Conservation (phyloP, 495 filamentous ascomycete species). For the Penicillium salamii region DNA sequence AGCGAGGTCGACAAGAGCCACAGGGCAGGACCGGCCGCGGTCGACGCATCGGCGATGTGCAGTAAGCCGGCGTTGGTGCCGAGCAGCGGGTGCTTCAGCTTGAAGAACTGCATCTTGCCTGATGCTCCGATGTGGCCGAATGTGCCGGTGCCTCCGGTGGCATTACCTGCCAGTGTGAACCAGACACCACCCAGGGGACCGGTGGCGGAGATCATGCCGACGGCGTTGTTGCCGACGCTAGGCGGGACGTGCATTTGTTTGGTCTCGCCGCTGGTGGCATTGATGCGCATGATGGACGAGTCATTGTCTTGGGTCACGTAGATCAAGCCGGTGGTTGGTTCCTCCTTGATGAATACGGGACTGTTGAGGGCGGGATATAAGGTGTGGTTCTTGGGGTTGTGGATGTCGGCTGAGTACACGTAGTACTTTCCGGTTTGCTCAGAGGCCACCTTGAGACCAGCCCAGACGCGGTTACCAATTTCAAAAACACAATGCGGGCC, state of each 20-base stretch:
- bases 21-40: conserved; percentile 14
- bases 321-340: conserved; percentile 19
- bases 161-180: conserved; percentile 22
- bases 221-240: conserved; percentile 23
- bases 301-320: conserved; percentile 23
- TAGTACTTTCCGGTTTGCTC: conserved; percentile 18
- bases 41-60: conserved; percentile 21
- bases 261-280: conserved; percentile 18
- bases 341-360: conserved; percentile 24
- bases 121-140: conserved; percentile 20
- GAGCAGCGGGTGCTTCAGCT: conserved; percentile 13
- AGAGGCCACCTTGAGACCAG: conserved; percentile 21
- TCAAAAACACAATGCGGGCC: conserved; percentile 23
- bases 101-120: conserved; percentile 18
- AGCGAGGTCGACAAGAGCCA: conserved; percentile 24
- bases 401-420: conserved; percentile 20
- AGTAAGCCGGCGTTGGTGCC: conserved; percentile 14
- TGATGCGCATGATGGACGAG: conserved; percentile 25
- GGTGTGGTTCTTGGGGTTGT: conserved; percentile 10
- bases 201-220: conserved; percentile 19
- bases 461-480: conserved; percentile 24
- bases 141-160: conserved; percentile 23
- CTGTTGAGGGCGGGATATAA: conserved; percentile 20
- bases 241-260: conserved; percentile 17
- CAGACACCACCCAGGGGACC: conserved; percentile 17